Conservation (phyloP, 2,329 filamentous ascomycete species). For the Ophiobolus disseminans region DNA sequence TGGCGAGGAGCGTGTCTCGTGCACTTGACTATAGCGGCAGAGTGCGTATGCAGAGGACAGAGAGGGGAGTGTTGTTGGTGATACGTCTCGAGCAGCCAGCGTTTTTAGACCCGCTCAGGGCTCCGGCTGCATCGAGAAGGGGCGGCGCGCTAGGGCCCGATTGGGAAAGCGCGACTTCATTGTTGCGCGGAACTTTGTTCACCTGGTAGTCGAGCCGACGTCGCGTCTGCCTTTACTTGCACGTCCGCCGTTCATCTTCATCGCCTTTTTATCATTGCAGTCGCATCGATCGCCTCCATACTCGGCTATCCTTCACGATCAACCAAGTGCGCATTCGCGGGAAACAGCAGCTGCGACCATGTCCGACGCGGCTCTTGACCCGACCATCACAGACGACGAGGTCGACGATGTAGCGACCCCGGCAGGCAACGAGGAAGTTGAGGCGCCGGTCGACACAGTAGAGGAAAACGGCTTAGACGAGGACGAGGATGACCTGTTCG, state of each 20-base stretch:
- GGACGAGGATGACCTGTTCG: slow-evolving; percentile 56
- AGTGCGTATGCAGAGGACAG: slow-evolving; percentile 31
- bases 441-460: slow-evolving; percentile 38
- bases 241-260: background rate
- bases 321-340: background rate
- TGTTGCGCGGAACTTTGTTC: slow-evolving; percentile 35
- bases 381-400: slow-evolving; percentile 45
- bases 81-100: slow-evolving; percentile 39
- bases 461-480: slow-evolving; percentile 43
- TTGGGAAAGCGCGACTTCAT: slow-evolving; percentile 28
- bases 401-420: slow-evolving; percentile 42
- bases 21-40: slow-evolving; percentile 22
- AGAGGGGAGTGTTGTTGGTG: slow-evolving; percentile 35
- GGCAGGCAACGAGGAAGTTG: slow-evolving; percentile 39
- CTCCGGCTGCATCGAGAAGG: slow-evolving; percentile 38
- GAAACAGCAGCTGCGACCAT: slow-evolving; percentile 29
- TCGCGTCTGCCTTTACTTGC: slow-evolving; percentile 12
- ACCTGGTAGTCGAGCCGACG: slow-evolving; percentile 11
- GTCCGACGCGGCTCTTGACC: slow-evolving; percentile 47
- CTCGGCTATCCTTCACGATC: background rate
- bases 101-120: slow-evolving; percentile 34
- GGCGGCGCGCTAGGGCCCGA: slow-evolving; percentile 30
- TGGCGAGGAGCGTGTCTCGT: slow-evolving; percentile 10
- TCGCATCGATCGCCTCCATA: background rate
- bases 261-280: background rate